phyloP scores from a whole-genome alignment of 108 stramenopile species.

The Schizochytrium sp. region DNA sequence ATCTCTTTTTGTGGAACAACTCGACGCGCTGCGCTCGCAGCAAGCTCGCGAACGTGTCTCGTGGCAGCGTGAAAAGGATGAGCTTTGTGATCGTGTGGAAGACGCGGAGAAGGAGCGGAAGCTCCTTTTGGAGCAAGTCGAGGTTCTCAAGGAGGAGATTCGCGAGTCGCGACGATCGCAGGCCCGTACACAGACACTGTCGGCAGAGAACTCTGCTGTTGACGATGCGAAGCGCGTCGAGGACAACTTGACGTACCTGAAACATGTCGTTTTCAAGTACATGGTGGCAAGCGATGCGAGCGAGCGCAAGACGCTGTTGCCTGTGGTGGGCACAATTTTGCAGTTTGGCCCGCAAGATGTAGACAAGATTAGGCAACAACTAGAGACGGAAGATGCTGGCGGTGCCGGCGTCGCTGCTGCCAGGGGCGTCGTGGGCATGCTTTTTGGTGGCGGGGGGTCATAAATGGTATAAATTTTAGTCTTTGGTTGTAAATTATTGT shows the following conservation, averaged over 20 bases:
- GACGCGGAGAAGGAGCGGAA: background rate
- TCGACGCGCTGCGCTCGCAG: background rate
- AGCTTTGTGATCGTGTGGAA: background rate
- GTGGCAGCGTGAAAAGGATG: background rate
- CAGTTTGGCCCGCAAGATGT: background rate
- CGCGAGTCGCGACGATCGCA: background rate
- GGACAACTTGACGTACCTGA: background rate
- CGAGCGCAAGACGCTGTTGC: conserved; percentile 2
- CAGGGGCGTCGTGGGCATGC: background rate
- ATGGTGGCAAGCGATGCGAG: background rate
- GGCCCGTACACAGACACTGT: background rate
- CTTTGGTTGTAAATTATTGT: background rate
- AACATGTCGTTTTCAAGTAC: background rate
- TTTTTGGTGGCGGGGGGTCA: background rate
- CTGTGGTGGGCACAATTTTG: background rate
- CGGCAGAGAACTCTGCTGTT: background rate
- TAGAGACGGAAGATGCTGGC: background rate
- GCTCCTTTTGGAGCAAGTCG: background rate
- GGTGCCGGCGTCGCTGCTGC: background rate
- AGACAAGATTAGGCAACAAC: background rate
- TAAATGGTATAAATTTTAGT: background rate
- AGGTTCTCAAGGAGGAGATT: background rate
- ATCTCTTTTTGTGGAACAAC: background rate
- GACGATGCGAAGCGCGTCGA: background rate
- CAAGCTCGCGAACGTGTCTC: background rate